Percentiles rank a stretch among this genome's conserved stretches.
phyloP scores from a whole-genome alignment of 495 filamentous ascomycete genomes.

The Aspergillus asperescens region DNA sequence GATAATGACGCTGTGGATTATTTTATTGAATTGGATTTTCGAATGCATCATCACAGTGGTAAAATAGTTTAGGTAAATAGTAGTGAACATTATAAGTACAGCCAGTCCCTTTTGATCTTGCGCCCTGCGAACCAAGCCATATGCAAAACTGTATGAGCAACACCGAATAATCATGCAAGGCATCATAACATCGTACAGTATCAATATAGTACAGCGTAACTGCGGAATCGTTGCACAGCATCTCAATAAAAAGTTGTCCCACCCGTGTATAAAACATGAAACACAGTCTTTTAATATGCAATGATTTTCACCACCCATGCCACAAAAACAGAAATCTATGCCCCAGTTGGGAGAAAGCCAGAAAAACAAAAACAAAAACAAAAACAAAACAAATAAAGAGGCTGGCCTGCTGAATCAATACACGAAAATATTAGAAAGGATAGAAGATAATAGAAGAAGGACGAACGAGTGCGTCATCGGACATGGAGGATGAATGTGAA shows the following conservation, averaged over 20 bases:
- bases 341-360: background rate
- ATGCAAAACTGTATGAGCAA: too few relatives aligned
- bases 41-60: too few relatives aligned
- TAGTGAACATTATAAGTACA: too few relatives aligned
- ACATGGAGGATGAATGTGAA: slow-evolving; percentile 2
- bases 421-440: background rate
- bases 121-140: too few relatives aligned
- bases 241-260: slow-evolving; percentile 9
- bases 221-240: slow-evolving; percentile 14
- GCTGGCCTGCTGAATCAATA: slow-evolving; percentile 19
- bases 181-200: slow-evolving; percentile 19
- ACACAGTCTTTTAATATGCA: slow-evolving; percentile 18
- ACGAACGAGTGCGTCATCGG: slow-evolving; percentile 16
- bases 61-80: too few relatives aligned
- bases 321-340: slow-evolving; percentile 5
- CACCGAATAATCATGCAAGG: slow-evolving; percentile 15
- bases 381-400: too few relatives aligned
- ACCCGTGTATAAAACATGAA: slow-evolving; percentile 7
- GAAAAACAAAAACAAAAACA: too few relatives aligned
- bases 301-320: slow-evolving; percentile 11
- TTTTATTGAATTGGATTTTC: too few relatives aligned
- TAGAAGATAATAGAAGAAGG: slow-evolving; percentile 6
- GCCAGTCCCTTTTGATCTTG: too few relatives aligned
- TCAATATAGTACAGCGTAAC: slow-evolving; percentile 22
- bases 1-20: too few relatives aligned